These are phyloP conservation scores for Cronartium ribicola DNA, from an alignment of 1,284 basidiomycete species.

Conservation along the genomic window DNA sequence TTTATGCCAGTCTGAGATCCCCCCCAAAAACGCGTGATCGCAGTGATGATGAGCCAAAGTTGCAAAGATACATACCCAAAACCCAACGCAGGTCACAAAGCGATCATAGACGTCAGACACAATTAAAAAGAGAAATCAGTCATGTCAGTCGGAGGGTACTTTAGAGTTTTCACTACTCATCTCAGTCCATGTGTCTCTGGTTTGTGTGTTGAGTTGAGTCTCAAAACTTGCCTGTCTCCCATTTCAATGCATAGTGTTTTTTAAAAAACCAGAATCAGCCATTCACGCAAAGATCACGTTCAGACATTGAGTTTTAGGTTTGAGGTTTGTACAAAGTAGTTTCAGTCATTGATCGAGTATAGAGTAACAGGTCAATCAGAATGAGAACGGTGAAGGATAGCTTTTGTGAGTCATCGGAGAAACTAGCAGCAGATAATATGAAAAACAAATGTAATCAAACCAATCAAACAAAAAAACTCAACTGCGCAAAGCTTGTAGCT, in stretches of 20 bases:
- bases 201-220: constrained; percentile 8
- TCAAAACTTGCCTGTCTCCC: constrained; percentile 8
- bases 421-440: no score
- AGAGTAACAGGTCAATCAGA: no score
- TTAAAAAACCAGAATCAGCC: no score
- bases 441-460: no score
- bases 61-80: background rate
- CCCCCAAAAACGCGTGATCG: background rate
- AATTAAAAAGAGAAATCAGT: constrained; percentile 1
- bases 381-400: no score
- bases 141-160: background rate
- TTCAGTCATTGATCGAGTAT: background rate
- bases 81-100: background rate
- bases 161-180: background rate
- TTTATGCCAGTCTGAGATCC: constrained; percentile 63
- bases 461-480: background rate
- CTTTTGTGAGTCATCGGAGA: no score
- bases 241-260: background rate
- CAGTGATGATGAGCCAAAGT: background rate
- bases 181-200: constrained; percentile 3
- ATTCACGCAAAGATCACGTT: no score
- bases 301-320: no score
- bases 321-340: background rate
- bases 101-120: background rate
- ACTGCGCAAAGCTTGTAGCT: constrained; percentile 29